Percentiles rank a stretch among this genome's conserved stretches.
These are phyloP conservation scores for Fusarium sp. DNA, from an alignment of 2,329 filamentous ascomycete species.

Conservation along the genomic window DNA sequence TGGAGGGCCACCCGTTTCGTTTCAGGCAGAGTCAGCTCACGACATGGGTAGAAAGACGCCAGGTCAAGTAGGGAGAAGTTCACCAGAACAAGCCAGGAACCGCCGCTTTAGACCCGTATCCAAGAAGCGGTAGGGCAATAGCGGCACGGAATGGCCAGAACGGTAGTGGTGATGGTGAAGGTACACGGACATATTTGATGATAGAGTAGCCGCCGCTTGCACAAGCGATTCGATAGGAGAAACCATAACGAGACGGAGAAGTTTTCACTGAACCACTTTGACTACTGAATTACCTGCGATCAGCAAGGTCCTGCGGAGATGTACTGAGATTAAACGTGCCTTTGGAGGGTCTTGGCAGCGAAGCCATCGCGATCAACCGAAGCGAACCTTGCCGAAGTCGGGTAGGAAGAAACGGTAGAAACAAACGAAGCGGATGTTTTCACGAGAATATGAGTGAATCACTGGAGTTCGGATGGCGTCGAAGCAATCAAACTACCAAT, in stretches of 20 bases:
- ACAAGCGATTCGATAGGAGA: constrained; percentile 16
- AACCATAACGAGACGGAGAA: constrained; percentile 9
- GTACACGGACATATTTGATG: constrained; percentile 13
- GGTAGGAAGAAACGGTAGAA: constrained; percentile 34
- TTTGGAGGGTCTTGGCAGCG: constrained; percentile 15
- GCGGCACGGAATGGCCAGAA: constrained; percentile 20
- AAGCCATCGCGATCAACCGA: constrained; percentile 10
- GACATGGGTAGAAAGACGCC: constrained; percentile 25
- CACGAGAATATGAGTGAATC: constrained; percentile 2
- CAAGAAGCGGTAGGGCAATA: constrained; percentile 27
- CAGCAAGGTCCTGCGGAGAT: constrained; percentile 12
- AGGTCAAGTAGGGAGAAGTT: constrained; percentile 21
- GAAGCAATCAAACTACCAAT: constrained; percentile 21
- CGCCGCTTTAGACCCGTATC: constrained; percentile 8
- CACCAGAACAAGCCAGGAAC: constrained; percentile 8
- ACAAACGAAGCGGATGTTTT: constrained; percentile 31
- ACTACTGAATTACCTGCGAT: constrained; percentile 10
- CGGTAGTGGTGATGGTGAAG: constrained; percentile 32
- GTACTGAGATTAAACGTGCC: constrained; percentile 22
- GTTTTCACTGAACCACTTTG: constrained; percentile 15
- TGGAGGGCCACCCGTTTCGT: constrained; percentile 32
- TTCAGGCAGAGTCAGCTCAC: constrained; percentile 39
- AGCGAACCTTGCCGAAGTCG: constrained; percentile 10
- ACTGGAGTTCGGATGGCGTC: constrained; percentile 21
- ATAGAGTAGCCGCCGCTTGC: constrained; percentile 6